Conservation (phyloP, 2,329 filamentous ascomycete species). For the Tolypocladium inflatum region DNA sequence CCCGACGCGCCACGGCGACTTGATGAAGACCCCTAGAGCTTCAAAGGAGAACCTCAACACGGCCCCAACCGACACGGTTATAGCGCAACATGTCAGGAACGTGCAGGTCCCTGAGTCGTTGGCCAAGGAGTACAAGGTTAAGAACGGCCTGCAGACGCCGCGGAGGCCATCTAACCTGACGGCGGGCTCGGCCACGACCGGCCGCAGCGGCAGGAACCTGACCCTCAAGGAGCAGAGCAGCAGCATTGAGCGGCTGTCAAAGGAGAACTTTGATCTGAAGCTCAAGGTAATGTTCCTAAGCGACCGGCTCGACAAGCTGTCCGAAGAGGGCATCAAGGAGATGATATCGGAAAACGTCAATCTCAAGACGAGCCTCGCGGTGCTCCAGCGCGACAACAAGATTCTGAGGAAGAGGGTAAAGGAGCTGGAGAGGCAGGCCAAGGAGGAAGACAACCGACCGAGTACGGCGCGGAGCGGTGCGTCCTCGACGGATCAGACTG, state of each 20-base stretch:
- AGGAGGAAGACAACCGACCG: slow-evolving; percentile 54
- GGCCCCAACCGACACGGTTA: slow-evolving; percentile 76
- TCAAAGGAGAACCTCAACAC: slow-evolving; percentile 39
- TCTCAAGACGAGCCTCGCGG: slow-evolving; percentile 80
- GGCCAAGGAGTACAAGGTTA: slow-evolving; percentile 74
- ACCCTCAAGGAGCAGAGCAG: slow-evolving; percentile 96
- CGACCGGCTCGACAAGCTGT: slow-evolving; percentile 83
- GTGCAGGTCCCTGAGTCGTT: slow-evolving; percentile 87
- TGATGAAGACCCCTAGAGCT: slow-evolving; percentile 63
- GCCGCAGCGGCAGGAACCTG: slow-evolving; percentile 56
- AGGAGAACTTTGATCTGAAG: slow-evolving; percentile 97
- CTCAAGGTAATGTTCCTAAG: slow-evolving; percentile 96
- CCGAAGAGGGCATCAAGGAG: slow-evolving; percentile 92
- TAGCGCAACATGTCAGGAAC: slow-evolving; percentile 79
- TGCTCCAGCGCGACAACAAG: slow-evolving; percentile 86
- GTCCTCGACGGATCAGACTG: slow-evolving; percentile 49
- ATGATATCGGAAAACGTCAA: slow-evolving; percentile 98
- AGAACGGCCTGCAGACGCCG: slow-evolving; percentile 55
- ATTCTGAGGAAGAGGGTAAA: slow-evolving; percentile 70
- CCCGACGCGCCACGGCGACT: slow-evolving; percentile 28
- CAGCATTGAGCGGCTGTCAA: slow-evolving; percentile 90
- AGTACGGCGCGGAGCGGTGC: slow-evolving; percentile 47
- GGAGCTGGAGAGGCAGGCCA: slow-evolving; percentile 74
- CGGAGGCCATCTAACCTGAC: slow-evolving; percentile 36
- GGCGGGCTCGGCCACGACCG: slow-evolving; percentile 35